Evolutionary conservation across 768 basidiomycete genomes (phyloP).

Genomic region (Astraeus odoratus): DNA sequence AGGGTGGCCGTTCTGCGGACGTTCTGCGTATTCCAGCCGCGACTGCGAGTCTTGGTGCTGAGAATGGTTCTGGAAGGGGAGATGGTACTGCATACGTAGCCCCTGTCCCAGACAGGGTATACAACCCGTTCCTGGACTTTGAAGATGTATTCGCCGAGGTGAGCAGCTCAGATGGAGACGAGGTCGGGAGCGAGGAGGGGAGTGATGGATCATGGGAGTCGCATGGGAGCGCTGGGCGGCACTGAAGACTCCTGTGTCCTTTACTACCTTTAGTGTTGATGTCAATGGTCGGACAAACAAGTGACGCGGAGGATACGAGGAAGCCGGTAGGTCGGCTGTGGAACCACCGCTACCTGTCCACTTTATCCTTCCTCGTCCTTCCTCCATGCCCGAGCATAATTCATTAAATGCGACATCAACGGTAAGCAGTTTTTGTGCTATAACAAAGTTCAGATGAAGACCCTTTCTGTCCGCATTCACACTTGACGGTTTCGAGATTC

Average conservation of each 20-base stretch:
- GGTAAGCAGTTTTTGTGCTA: too few relatives aligned
- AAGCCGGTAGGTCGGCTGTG: too few relatives aligned
- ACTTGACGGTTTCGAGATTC: too few relatives aligned
- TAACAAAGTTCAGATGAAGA: too few relatives aligned
- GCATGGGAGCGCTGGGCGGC: background rate
- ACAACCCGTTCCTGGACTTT: constrained; percentile 21
- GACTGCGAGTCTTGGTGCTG: background rate
- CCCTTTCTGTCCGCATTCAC: too few relatives aligned
- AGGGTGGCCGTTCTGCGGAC: background rate
- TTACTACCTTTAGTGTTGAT: too few relatives aligned
- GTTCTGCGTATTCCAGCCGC: constrained; percentile 1
- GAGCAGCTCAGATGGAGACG: background rate
- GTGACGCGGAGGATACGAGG: too few relatives aligned
- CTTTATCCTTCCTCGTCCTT: too few relatives aligned
- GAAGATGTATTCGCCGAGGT: constrained; percentile 8
- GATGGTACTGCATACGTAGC: background rate
- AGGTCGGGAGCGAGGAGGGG: constrained; percentile 1
- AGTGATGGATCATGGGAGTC: constrained; percentile 3
- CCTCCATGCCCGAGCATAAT: too few relatives aligned
- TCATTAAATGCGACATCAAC: too few relatives aligned
- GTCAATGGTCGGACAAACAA: too few relatives aligned
- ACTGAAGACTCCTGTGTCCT: background rate
- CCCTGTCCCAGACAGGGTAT: constrained; percentile 3
- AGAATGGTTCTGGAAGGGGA: background rate
- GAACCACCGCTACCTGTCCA: too few relatives aligned